These are phyloP conservation scores for Fusarium graminum DNA, from an alignment of 2,329 filamentous ascomycete species.

Conservation along the genomic window DNA sequence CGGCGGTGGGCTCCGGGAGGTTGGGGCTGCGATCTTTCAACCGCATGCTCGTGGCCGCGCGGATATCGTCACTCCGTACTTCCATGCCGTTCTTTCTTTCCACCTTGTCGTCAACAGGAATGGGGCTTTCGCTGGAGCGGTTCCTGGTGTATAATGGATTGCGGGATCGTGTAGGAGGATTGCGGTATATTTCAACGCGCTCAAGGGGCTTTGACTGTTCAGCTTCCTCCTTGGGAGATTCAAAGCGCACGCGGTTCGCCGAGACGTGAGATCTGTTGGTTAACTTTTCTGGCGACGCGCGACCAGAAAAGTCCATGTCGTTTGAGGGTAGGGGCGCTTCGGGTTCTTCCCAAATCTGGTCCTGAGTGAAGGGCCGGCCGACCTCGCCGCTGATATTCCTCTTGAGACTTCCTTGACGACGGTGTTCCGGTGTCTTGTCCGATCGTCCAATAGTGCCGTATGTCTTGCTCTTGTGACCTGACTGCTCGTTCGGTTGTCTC, in stretches of 20 bases:
- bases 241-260: constrained; percentile 55
- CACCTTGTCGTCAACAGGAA: constrained; percentile 57
- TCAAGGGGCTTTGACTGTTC: constrained; percentile 56
- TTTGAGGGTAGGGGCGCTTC: constrained; percentile 58
- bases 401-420: constrained; percentile 74
- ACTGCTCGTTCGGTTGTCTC: constrained; percentile 29
- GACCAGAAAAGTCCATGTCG: constrained; percentile 38
- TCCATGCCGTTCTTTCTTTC: constrained; percentile 83
- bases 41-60: constrained; percentile 89
- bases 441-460: constrained; percentile 58
- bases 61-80: constrained; percentile 87
- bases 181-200: constrained; percentile 82
- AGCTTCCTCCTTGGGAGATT: constrained; percentile 58
- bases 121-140: constrained; percentile 51
- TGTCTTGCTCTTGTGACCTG: constrained; percentile 53
- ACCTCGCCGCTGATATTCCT: constrained; percentile 79
- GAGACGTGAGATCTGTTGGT: constrained; percentile 53
- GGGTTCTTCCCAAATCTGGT: constrained; percentile 92
- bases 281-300: constrained; percentile 53
- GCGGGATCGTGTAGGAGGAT: constrained; percentile 84
- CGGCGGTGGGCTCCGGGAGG: constrained; percentile 87
- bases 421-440: constrained; percentile 56
- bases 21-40: constrained; percentile 88
- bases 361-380: constrained; percentile 75
- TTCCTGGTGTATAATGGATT: constrained; percentile 86